These are phyloP conservation scores for Sporobolomyces roseus DNA, from an alignment of 768 basidiomycete genomes.

Conservation along the genomic window DNA sequence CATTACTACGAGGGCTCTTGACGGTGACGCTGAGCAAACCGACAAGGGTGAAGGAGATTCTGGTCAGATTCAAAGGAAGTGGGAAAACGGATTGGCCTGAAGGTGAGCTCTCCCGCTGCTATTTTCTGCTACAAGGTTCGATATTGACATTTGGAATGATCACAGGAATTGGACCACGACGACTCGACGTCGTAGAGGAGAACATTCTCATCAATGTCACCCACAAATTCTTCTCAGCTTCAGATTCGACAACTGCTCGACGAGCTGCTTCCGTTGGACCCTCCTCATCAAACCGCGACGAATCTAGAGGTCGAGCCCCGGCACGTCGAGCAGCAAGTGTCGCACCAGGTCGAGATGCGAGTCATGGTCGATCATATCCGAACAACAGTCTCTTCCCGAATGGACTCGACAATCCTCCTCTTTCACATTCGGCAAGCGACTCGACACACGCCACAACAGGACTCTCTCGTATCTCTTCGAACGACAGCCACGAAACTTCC, in stretches of 20 bases:
- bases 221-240: constrained; percentile 68
- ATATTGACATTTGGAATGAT: too few species aligned
- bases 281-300: constrained; percentile 15
- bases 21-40: constrained; percentile 67
- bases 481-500: neutral
- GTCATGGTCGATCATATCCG: constrained; percentile 29
- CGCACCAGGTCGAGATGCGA: constrained; percentile 22
- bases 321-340: constrained; percentile 29
- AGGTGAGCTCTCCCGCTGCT: constrained; percentile 54
- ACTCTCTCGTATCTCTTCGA: constrained; percentile 29
- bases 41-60: constrained; percentile 78
- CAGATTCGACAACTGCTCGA: constrained; percentile 51
- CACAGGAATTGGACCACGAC: constrained; percentile 62
- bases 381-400: constrained; percentile 32
- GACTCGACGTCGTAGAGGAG: constrained; percentile 73
- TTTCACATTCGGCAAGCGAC: neutral
- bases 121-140: neutral
- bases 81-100: constrained; percentile 76
- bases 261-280: constrained; percentile 58
- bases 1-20: constrained; percentile 64
- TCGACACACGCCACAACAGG: neutral
- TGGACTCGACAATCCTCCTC: constrained; percentile 8
- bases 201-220: constrained; percentile 68
- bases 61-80: constrained; percentile 70
- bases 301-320: constrained; percentile 20